phyloP scores from a whole-genome alignment of 2,329 filamentous ascomycete genomes.

The Chaetomiaceae sp. region DNA sequence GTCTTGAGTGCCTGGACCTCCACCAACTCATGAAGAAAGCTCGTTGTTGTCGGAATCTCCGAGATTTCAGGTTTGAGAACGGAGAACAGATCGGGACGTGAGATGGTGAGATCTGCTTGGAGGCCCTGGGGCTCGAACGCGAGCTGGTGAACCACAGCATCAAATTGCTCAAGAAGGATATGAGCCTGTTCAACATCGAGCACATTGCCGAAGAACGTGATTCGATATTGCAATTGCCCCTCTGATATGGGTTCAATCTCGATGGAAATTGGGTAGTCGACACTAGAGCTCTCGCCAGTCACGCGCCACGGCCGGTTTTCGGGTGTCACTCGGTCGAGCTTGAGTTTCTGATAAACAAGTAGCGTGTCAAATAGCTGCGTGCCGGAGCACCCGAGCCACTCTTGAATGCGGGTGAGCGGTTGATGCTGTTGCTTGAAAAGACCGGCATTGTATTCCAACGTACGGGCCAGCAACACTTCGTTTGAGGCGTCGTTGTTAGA shows the following conservation, averaged over 20 bases:
- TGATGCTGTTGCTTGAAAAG: slow-evolving; percentile 66
- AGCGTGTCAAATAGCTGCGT: slow-evolving; percentile 74
- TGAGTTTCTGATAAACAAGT: slow-evolving; percentile 70
- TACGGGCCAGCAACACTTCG: slow-evolving; percentile 48
- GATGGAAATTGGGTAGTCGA: slow-evolving; percentile 75
- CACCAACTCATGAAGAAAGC: slow-evolving; percentile 71
- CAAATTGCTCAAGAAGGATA: slow-evolving; percentile 65
- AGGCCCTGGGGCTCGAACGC: slow-evolving; percentile 41
- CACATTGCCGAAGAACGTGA: slow-evolving; percentile 60
- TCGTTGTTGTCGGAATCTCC: slow-evolving; percentile 50
- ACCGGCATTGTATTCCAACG: slow-evolving; percentile 59
- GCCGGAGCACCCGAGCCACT: slow-evolving; percentile 59
- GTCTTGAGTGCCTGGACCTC: slow-evolving; percentile 51
- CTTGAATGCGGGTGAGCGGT: slow-evolving; percentile 65
- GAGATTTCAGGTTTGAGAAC: slow-evolving; percentile 56
- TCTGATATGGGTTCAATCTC: slow-evolving; percentile 58
- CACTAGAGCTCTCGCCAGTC: slow-evolving; percentile 58
- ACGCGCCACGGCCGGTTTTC: slow-evolving; percentile 48
- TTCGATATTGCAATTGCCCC: slow-evolving; percentile 50
- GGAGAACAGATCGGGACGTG: slow-evolving; percentile 47
- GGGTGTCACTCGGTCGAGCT: slow-evolving; percentile 32
- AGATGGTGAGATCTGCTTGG: slow-evolving; percentile 34
- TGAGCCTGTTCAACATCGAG: slow-evolving; percentile 63
- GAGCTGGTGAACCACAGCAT: slow-evolving; percentile 56
- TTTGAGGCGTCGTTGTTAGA: slow-evolving; percentile 51